phyloP scores from a whole-genome alignment of 805 yeast species.

The Candida sithepensis region DNA sequence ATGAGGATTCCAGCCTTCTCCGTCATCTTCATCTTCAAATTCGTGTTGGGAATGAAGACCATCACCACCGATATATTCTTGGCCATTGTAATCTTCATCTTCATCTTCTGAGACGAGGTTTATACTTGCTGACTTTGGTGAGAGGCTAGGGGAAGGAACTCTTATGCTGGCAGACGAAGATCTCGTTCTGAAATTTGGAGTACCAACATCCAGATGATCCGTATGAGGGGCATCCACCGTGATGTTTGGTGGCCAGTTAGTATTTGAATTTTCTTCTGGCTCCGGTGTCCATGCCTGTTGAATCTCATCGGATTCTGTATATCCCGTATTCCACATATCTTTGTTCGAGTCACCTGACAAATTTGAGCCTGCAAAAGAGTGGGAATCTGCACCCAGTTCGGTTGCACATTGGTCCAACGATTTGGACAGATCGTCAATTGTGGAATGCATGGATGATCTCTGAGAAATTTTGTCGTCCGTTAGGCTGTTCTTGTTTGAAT shows the following conservation, averaged over 20 bases:
- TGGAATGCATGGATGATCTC: constrained; percentile 5
- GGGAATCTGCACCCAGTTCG: constrained; percentile 1
- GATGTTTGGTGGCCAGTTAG: not conserved
- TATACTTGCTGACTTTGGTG: not conserved
- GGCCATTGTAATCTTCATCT: not conserved
- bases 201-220: not conserved
- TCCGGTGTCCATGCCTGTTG: not conserved
- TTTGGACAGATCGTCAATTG: constrained; percentile 13
- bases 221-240: not conserved
- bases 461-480: not conserved
- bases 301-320: not conserved
- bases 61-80: not conserved
- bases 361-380: not conserved
- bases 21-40: not conserved
- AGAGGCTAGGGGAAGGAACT: not conserved
- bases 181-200: not conserved
- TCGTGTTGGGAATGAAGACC: not conserved
- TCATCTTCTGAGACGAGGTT: not conserved
- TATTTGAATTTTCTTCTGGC: not conserved
- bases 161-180: not conserved
- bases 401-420: constrained; percentile 16
- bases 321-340: not conserved
- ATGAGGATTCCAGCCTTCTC: not conserved
- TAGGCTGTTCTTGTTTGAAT: not conserved
- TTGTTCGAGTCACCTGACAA: not conserved